These are phyloP conservation scores for Phascolomyces articulosus DNA, from an alignment of 371 early-diverging fungal species.

Conservation along the genomic window DNA sequence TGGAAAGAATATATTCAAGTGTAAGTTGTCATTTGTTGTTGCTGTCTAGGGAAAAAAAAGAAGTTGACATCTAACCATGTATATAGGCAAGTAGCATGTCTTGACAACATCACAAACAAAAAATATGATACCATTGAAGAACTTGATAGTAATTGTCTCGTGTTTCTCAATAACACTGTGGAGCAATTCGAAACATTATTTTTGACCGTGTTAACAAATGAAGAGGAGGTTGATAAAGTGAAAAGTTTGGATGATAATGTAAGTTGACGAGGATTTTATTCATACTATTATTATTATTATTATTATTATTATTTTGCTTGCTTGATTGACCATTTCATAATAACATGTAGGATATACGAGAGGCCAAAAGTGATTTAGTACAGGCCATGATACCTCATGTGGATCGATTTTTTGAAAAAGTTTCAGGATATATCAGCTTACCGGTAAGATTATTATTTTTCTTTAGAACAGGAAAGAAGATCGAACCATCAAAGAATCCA, in stretches of 20 bases:
- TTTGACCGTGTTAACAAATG: background rate
- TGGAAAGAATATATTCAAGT: conserved; percentile 54
- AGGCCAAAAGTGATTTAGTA: conserved; percentile 26
- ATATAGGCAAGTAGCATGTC: conserved; percentile 20
- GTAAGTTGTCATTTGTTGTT: conserved; percentile 24
- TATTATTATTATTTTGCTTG: too few relatives aligned
- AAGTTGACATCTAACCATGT: too few relatives aligned
- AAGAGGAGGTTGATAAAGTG: conserved; percentile 6
- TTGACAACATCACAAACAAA: conserved; percentile 21
- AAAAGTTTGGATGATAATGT: background rate
- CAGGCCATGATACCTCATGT: conserved; percentile 22
- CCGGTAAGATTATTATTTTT: conserved; percentile 20
- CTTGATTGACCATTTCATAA: too few relatives aligned
- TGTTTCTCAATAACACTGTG: conserved; percentile 33
- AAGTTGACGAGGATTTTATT: background rate
- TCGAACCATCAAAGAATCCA: too few relatives aligned
- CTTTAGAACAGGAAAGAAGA: too few relatives aligned
- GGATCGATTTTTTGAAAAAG: conserved; percentile 22
- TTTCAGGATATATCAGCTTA: conserved; percentile 13
- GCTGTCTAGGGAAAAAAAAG: background rate
- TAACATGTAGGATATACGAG: conserved; percentile 18
- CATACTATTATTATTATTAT: background rate
- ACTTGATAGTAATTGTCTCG: conserved; percentile 15
- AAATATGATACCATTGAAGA: conserved; percentile 13
- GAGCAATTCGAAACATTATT: conserved; percentile 28